Conservation (phyloP, 768 basidiomycete genomes). For the Lepiota subincarnata region DNA sequence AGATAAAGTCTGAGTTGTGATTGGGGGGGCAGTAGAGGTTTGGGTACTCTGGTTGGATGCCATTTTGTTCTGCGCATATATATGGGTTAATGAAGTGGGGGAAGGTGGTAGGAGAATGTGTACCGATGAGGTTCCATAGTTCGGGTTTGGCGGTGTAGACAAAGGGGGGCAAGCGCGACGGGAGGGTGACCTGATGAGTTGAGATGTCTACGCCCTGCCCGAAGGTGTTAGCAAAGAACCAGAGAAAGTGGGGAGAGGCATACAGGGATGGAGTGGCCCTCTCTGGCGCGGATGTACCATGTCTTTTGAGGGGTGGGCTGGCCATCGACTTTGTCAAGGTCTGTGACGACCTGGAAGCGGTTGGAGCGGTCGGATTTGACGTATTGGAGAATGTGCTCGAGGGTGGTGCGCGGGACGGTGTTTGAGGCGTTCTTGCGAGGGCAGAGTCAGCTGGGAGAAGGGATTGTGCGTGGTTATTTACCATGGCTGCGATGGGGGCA, state of each 20-base stretch:
- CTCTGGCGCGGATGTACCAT: not conserved
- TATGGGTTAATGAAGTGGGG: not conserved
- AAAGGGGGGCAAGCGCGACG: not conserved
- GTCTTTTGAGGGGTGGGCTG: not conserved
- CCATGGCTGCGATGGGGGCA: conserved; percentile 1
- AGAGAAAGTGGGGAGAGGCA: not conserved
- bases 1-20: conserved; percentile 2
- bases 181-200: not conserved
- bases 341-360: not conserved
- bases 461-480: not conserved
- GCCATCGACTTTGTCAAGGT: not conserved
- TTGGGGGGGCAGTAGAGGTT: not conserved
- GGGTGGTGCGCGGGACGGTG: not conserved
- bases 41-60: not conserved
- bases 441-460: not conserved
- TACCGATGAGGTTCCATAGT: conserved; percentile 5
- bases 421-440: not conserved
- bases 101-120: not conserved
- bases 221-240: not conserved
- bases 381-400: not conserved
- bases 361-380: not conserved
- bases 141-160: conserved; percentile 2
- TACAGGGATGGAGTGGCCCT: conserved; percentile 2
- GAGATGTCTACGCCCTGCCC: not conserved
- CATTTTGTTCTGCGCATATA: not conserved